Base-by-base conservation (phyloP, 2,329 filamentous ascomycete genomes). In the Nemania serpens region DNA sequence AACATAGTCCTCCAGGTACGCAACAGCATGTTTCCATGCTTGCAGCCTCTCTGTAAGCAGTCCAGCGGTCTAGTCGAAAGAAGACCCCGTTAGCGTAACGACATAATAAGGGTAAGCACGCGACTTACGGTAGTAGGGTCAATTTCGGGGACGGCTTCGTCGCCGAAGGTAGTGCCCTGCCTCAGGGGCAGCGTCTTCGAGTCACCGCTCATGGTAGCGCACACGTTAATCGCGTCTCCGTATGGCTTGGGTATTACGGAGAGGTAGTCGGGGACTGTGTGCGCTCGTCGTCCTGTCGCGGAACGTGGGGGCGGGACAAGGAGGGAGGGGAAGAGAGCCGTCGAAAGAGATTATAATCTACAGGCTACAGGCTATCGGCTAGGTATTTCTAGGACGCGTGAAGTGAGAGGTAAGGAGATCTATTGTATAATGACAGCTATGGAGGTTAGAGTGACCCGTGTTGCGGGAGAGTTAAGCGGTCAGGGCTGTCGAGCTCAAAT, bases 11-110 rank as follows among this genome's bases (percentile, higher is more conserved):
- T 98, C 93, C 49, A 99, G 83, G 73, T 97, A 94, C 58, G 83
- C 91, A 64, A 93, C 91, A 63, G 93, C 91, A 75, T 98, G 94
- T 76, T 97, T 98, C 93, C 93, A 99, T 48, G 95, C 95, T 71
- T 91, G 90, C 63, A 99, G 83, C 66, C 95, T 88, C 80, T 98
- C 92, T 57, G 89, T 83, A 66, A 99, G 88, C 51, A 98, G 84
- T 42, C 85, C 88, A n/a, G 89, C 87, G 20, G 90, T 91, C 88
- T 91, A 66, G 18, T 54, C 22, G 18, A 43, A 47, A 25, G 51
- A 7, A 39, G 13, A 41, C 45, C 65, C 48, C 64, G 63, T 47
- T 33, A 54, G 50, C 41, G 53, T 43, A 33, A 60, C 57, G 33
- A 39, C 45, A 53, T 37, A 25, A 48, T 18, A n/a, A 49, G 22